A percentile compares a stretch with the other conserved stretches of the same genome.
phyloP scores from a whole-genome alignment of 495 filamentous ascomycete genomes.

The Penicillium maclennaniae region DNA sequence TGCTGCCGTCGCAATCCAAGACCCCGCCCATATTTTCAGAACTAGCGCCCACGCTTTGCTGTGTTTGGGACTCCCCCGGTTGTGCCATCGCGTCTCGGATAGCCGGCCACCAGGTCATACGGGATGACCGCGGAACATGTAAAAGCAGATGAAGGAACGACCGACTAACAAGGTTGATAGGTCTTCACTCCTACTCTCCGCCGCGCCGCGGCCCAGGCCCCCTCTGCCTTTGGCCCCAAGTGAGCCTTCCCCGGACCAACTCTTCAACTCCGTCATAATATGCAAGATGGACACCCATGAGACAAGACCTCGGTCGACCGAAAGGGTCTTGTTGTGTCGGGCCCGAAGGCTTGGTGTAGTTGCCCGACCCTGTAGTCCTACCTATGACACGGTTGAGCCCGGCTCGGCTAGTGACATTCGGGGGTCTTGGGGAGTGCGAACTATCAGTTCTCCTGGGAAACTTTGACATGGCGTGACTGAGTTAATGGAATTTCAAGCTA shows the following conservation, averaged over 20 bases:
- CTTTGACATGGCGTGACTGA: not conserved
- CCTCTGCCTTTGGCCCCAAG: slow-evolving; percentile 42
- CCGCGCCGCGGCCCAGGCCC: slow-evolving; percentile 41
- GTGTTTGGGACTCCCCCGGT: not conserved
- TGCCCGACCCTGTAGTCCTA: not conserved
- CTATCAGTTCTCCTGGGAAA: not conserved
- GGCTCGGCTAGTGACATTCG: not conserved
- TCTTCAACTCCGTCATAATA: not conserved
- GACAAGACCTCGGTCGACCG: not conserved
- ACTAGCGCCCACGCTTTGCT: not conserved
- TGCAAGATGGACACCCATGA: not conserved
- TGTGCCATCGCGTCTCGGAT: slow-evolving; percentile 9
- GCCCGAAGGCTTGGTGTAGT: not conserved
- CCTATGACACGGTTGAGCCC: not conserved
- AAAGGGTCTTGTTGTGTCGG: not conserved
- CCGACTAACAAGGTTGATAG: slow-evolving; percentile 29
- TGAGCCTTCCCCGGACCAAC: slow-evolving; percentile 28
- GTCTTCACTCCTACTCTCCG: slow-evolving; percentile 41
- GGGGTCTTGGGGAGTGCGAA: not conserved
- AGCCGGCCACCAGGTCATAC: slow-evolving; percentile 6
- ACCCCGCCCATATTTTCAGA: not conserved
- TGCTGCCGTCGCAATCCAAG: not conserved
- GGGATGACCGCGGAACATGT: slow-evolving; percentile 10
- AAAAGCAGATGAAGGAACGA: not conserved
- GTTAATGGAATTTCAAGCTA: slow-evolving; percentile 5